Conservation (phyloP, 371 early-diverging fungal genomes). For the Mucor mucedo region DNA sequence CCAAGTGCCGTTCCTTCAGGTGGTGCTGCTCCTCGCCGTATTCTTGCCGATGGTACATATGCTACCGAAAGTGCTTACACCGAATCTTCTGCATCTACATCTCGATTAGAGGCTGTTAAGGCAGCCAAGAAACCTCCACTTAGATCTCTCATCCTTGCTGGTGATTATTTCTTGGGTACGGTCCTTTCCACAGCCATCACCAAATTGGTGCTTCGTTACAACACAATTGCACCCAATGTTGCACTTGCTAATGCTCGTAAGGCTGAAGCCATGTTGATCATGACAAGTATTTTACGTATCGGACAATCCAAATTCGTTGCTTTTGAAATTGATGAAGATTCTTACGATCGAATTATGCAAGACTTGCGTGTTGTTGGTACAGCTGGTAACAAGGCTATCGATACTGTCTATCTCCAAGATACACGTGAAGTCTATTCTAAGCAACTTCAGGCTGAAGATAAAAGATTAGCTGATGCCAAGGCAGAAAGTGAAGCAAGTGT, state of each 20-base stretch:
- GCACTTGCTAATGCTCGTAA: slow-evolving; percentile 74
- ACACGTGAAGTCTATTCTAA: slow-evolving; percentile 82
- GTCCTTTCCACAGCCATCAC: slow-evolving; percentile 88
- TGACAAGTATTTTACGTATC: slow-evolving; percentile 93
- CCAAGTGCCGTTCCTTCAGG: slow-evolving; percentile 41
- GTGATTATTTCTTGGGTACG: slow-evolving; percentile 91
- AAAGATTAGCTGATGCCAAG: slow-evolving; percentile 59
- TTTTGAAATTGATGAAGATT: slow-evolving; percentile 94
- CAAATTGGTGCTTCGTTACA: slow-evolving; percentile 85
- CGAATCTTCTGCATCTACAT: slow-evolving; percentile 44
- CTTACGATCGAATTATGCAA: slow-evolving; percentile 88
- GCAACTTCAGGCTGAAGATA: slow-evolving; percentile 76
- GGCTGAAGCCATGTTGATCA: slow-evolving; percentile 94
- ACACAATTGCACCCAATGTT: slow-evolving; percentile 52
- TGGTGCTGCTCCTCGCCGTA: slow-evolving; percentile 68
- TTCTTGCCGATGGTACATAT: slow-evolving; percentile 96
- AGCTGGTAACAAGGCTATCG: slow-evolving; percentile 57
- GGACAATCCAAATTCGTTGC: slow-evolving; percentile 87
- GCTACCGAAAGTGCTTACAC: slow-evolving; percentile 92
- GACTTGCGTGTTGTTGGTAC: slow-evolving; percentile 85
- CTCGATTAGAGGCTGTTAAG: slow-evolving; percentile 67
- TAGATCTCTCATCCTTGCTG: slow-evolving; percentile 82
- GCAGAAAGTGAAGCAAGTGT: slow-evolving; percentile 68
- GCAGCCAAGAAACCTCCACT: slow-evolving; percentile 78
- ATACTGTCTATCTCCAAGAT: slow-evolving; percentile 78